A percentile compares a stretch with the other conserved stretches of the same genome.
phyloP scores from a whole-genome alignment of 2,329 filamentous ascomycete genomes.

The Colletotrichum siamense region DNA sequence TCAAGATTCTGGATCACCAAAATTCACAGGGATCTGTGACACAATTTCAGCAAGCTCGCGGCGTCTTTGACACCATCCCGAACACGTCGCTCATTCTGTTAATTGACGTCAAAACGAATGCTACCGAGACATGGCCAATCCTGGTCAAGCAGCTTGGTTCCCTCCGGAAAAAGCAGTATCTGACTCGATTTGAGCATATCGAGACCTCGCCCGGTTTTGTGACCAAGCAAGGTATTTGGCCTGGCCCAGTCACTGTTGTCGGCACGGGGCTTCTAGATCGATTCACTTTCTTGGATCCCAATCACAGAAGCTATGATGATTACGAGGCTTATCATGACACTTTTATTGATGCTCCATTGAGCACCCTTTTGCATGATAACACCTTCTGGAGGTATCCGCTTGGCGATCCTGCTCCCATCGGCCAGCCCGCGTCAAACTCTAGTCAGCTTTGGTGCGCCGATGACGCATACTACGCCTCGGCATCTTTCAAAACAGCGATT shows the following conservation, averaged over 20 bases:
- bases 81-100: slow-evolving; percentile 64
- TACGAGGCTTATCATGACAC: slow-evolving; percentile 62
- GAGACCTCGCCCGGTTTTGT: slow-evolving; percentile 24
- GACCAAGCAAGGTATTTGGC: background rate
- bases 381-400: background rate
- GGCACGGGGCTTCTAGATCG: slow-evolving; percentile 60
- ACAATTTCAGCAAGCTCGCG: slow-evolving; percentile 44
- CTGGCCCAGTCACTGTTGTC: slow-evolving; percentile 68
- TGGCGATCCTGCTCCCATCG: background rate
- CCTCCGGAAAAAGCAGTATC: slow-evolving; percentile 60
- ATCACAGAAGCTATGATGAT: slow-evolving; percentile 32
- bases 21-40: slow-evolving; percentile 46
- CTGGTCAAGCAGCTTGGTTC: slow-evolving; percentile 55
- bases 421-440: too few species aligned
- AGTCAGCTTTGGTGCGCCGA: background rate
- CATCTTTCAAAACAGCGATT: slow-evolving; percentile 59
- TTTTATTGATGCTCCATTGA: slow-evolving; percentile 70
- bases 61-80: slow-evolving; percentile 61
- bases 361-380: slow-evolving; percentile 28
- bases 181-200: slow-evolving; percentile 56
- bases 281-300: slow-evolving; percentile 47
- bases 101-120: slow-evolving; percentile 71
- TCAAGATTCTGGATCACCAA: slow-evolving; percentile 61
- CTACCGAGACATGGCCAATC: slow-evolving; percentile 52
- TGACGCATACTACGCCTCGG: slow-evolving; percentile 65